Conservation (phyloP, 495 filamentous ascomycete species). For the Clavariopsis aquatica region DNA sequence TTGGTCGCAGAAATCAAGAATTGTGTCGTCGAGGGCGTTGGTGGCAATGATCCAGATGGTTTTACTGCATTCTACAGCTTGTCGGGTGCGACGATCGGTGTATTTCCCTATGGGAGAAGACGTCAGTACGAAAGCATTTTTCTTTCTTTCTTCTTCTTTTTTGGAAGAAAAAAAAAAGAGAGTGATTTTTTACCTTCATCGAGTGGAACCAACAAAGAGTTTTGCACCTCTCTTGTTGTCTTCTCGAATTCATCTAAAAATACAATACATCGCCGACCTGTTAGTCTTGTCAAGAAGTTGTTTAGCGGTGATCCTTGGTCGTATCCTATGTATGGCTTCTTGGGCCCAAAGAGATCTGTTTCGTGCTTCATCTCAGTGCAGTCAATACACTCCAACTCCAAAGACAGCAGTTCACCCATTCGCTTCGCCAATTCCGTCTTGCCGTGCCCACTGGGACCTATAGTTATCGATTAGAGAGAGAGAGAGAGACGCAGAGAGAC, state of each 20-base stretch:
- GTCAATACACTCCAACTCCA: conserved; percentile 50
- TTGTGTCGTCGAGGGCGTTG: conserved; percentile 50
- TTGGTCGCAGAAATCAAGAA: conserved; percentile 30
- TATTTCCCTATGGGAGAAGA: conserved; percentile 42
- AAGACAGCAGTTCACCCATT: conserved; percentile 41
- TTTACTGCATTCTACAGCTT: conserved; percentile 53
- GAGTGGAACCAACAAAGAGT: conserved; percentile 20
- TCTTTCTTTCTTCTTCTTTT: too few relatives aligned
- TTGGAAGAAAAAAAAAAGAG: too few relatives aligned
- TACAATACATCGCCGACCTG: conserved; percentile 50
- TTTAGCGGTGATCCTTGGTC: conserved; percentile 52
- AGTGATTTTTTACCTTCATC: conserved; percentile 15
- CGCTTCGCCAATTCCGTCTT: conserved; percentile 35
- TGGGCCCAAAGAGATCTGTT: conserved; percentile 53
- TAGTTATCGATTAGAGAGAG: too few relatives aligned
- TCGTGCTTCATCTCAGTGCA: conserved; percentile 47
- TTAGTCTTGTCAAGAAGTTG: conserved; percentile 54
- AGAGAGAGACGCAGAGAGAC: too few relatives aligned
- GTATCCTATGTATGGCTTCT: conserved; percentile 41
- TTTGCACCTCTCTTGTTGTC: conserved; percentile 43
- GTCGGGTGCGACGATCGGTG: conserved; percentile 49
- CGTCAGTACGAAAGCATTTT: too few relatives aligned
- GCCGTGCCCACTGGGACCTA: conserved; percentile 22
- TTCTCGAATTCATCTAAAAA: conserved; percentile 64
- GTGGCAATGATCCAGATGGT: conserved; percentile 61